These are phyloP conservation scores for Apiotrichum domesticum DNA, from an alignment of 1,284 basidiomycete genomes.

Conservation along the genomic window DNA sequence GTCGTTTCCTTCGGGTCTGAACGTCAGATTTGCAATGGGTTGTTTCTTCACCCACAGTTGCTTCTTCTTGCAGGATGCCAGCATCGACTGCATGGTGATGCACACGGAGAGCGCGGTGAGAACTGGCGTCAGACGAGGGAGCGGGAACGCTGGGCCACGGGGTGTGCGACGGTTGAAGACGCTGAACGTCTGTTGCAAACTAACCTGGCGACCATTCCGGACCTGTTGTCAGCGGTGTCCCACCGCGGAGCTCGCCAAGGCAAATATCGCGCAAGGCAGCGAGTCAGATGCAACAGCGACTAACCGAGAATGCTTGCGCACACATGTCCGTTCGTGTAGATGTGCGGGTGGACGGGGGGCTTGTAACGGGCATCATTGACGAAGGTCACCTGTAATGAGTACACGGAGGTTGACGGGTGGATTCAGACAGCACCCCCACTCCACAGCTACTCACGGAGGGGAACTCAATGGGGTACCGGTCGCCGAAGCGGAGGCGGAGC, in stretches of 20 bases:
- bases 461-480: constrained; percentile 44
- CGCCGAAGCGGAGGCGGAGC: constrained; percentile 37
- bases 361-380: constrained; percentile 30
- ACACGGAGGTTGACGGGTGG: background rate
- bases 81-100: constrained; percentile 49
- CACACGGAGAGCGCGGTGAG: constrained; percentile 45
- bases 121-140: constrained; percentile 19
- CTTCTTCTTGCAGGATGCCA: constrained; percentile 46
- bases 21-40: background rate
- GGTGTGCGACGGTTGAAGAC: too few relatives aligned
- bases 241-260: too few relatives aligned
- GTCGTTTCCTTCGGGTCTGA: constrained; percentile 44
- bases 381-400: constrained; percentile 40
- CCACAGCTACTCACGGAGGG: constrained; percentile 30
- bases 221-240: constrained; percentile 16
- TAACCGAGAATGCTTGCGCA: constrained; percentile 45
- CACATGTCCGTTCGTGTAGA: constrained; percentile 47
- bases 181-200: background rate
- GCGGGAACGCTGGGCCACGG: too few relatives aligned
- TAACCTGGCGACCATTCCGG: constrained; percentile 43
- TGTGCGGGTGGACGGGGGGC: constrained; percentile 46
- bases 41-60: constrained; percentile 28
- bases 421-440: too few relatives aligned
- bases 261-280: too few relatives aligned
- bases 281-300: too few relatives aligned